Evolutionary conservation across 2,329 filamentous ascomycete species (phyloP), one percentile per base, ranked within the genome.

Genomic region (Periglandula ipomoeae): DNA sequence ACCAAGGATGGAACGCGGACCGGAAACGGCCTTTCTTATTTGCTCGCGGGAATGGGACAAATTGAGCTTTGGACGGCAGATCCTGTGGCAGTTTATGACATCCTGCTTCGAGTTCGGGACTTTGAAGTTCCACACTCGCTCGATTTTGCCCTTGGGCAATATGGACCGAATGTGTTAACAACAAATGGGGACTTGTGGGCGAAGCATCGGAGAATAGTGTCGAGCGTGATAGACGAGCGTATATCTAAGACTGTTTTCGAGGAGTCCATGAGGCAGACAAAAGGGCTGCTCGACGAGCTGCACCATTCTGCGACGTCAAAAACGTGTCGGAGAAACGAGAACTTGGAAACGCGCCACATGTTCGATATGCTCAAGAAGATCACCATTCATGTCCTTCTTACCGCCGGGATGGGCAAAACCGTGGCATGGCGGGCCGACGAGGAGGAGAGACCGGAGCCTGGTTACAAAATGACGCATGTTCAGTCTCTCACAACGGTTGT

Each of bases 301-400:
- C 8, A 40, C 19, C 37, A 23, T 4, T 40, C 37, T 22, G 22
- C 10, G 13, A 4, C 10, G n/a, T n/a, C 10, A 40, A 22, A n/a
- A 19, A 23, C 9, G 4, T 6, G 13, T 40, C 2, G 6, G 5
- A 22, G 24, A 6, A 24, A 23, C 2, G 23, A 26, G n/a, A 20
- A 1, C 22, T 8, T 23, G 9, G 46, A 48, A 42, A 48, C 46
- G 4, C 39, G 37, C 19, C 19, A 48, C 26, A 42, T 48, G 15
- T 48, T 43, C 11, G 46, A 43, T 23, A 42, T 35, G 46, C 46
- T 48, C 4, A 48, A 48, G 20, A 48, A 42, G 19, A 23, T 42
- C 19, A 43, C 38, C 38, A 43, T 43, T 3, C 26, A 42, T 15
- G 27, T 41, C n/a, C 19, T 48, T 40, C 37, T 48, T n/a, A 20